Base-by-base conservation (phyloP, 1,139 yeast genomes). In the Arxiozyma bovina region DNA sequence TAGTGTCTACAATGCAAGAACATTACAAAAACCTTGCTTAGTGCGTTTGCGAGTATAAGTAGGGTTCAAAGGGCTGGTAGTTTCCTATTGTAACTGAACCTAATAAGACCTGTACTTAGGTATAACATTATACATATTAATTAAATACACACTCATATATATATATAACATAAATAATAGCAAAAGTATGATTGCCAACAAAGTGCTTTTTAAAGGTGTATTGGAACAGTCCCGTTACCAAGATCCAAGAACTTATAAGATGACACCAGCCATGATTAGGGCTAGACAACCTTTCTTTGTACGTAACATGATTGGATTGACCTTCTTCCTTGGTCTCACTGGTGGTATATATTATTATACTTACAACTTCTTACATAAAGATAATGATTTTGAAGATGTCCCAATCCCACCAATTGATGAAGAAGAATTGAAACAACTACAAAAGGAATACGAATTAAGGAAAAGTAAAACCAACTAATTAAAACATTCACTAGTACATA, bases 331-430 rank as follows among this genome's bases (percentile, higher is more conserved):
- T 21, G 78, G 85, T 18, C 72, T 88, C 52, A 85, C 94, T 5
- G 73, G 79, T 21, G 84, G 86, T 43, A 85, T 88, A 23, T 90
- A 88, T 70, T 62, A 70, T 53, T 90, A 87, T 75, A 87, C 96
- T 0, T 85, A 82, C 76, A 73, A 75, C 53, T 79, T 82, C 66
- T 78, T 91, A 66, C 82, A 82, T 60, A 81, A 81, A 59, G 97
- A 90, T 67, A 67, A 65, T 51, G 96, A 91, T 62, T 88, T 91
- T 68, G 80, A 78, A 51, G 96, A 90, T 69, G 87, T 91, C 63
- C 97, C 97, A 52, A 83, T 91, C 60, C 98, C 98, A 51, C 97
- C 97, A 34, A 78, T 91, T 60, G 79, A 85, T 48, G 95, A 87
- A 57, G 82, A 78, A 54, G 95, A 89, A 68, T 77, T 91, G 67